Evolutionary conservation across 2,329 filamentous ascomycete genomes (phyloP).

Genomic region (Trichoderma harzianum): DNA sequence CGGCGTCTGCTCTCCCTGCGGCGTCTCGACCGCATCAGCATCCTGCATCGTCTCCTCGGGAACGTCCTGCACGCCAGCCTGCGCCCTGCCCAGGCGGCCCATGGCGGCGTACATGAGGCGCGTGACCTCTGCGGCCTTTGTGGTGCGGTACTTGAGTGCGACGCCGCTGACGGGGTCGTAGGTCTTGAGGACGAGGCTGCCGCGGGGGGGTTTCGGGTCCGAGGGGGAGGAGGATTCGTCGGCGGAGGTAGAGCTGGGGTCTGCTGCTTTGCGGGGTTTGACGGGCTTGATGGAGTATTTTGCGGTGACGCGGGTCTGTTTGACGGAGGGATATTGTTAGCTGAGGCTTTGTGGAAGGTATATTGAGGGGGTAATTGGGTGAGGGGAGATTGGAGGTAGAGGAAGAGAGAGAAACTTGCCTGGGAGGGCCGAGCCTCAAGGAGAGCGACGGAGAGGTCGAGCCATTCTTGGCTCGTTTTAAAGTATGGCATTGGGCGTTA

Average conservation of each 20-base stretch:
- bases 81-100: conserved; percentile 68
- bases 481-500: conserved; percentile 69
- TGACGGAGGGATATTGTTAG: not conserved
- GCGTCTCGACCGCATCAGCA: conserved; percentile 25
- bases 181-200: conserved; percentile 79
- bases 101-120: conserved; percentile 70
- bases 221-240: not conserved
- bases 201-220: conserved; percentile 52
- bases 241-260: conserved; percentile 20
- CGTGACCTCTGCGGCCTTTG: conserved; percentile 85
- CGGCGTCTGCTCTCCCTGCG: conserved; percentile 27
- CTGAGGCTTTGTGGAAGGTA: not conserved
- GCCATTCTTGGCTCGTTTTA: conserved; percentile 82
- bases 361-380: not conserved
- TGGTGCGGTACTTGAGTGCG: conserved; percentile 85
- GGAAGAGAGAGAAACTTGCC: conserved; percentile 42
- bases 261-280: conserved; percentile 25
- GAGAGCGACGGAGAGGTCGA: conserved; percentile 80
- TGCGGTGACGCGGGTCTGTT: conserved; percentile 83
- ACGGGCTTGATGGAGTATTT: conserved; percentile 72
- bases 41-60: conserved; percentile 44
- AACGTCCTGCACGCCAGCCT: conserved; percentile 53
- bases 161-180: conserved; percentile 80
- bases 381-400: not conserved
- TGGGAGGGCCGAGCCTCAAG: conserved; percentile 81